These are phyloP conservation scores for Penicillium maclennaniae DNA, from an alignment of 495 filamentous ascomycete genomes.

Conservation along the genomic window DNA sequence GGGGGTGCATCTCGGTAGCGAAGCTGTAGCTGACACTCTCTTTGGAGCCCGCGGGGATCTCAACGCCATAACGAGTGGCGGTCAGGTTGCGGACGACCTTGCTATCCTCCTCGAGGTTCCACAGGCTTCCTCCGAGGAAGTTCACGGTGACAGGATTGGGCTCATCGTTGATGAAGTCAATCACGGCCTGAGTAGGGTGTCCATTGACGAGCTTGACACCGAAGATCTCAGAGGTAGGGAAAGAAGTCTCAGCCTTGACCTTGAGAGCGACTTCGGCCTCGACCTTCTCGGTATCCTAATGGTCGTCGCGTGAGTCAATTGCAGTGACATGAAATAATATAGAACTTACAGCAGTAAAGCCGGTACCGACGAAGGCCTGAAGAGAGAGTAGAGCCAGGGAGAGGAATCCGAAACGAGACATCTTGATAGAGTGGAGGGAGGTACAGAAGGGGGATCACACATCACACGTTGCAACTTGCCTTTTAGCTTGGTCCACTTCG, in stretches of 20 bases:
- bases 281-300: slow-evolving; percentile 45
- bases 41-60: slow-evolving; percentile 74
- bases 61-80: slow-evolving; percentile 63
- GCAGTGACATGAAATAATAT: slow-evolving; percentile 12
- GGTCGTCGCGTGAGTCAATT: slow-evolving; percentile 25
- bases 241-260: slow-evolving; percentile 70
- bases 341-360: slow-evolving; percentile 57
- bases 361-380: slow-evolving; percentile 59
- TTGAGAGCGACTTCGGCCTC: slow-evolving; percentile 57
- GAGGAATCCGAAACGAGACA: slow-evolving; percentile 71
- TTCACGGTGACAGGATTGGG: slow-evolving; percentile 67
- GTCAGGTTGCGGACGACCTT: slow-evolving; percentile 81
- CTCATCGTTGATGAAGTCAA: slow-evolving; percentile 84
- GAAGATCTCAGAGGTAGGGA: slow-evolving; percentile 87
- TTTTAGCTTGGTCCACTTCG: slow-evolving; percentile 23
- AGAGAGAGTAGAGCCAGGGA: slow-evolving; percentile 67
- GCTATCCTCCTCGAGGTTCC: slow-evolving; percentile 54
- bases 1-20: slow-evolving; percentile 86
- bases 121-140: slow-evolving; percentile 75
- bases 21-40: slow-evolving; percentile 77
- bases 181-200: slow-evolving; percentile 74
- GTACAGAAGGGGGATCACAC: slow-evolving; percentile 21
- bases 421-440: slow-evolving; percentile 38
- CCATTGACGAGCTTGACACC: slow-evolving; percentile 95
- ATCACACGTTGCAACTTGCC: slow-evolving; percentile 29